A percentile compares a stretch with the other conserved stretches of the same genome.
Evolutionary conservation across 2,329 filamentous ascomycete species (phyloP).

Genomic region (Claviceps sp.): DNA sequence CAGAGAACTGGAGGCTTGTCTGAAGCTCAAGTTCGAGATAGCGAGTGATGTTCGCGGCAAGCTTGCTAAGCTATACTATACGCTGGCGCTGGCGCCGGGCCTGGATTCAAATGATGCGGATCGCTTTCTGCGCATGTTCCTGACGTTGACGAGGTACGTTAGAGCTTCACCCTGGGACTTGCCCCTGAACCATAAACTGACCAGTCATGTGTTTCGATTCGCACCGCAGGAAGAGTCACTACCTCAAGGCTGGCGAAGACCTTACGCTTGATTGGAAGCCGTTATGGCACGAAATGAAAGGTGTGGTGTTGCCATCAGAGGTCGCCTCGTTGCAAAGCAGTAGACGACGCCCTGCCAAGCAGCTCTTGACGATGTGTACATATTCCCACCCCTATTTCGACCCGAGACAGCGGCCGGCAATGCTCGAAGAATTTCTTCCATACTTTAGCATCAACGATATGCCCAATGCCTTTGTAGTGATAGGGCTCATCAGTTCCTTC

Average conservation of each 20-base stretch:
- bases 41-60: constrained; percentile 69
- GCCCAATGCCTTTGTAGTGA: constrained; percentile 86
- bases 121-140: constrained; percentile 92
- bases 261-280: constrained; percentile 88
- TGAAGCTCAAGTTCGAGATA: constrained; percentile 94
- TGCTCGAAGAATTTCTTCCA: constrained; percentile 67
- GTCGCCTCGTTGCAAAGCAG: constrained; percentile 50
- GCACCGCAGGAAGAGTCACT: constrained; percentile 68
- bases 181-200: constrained; percentile 1
- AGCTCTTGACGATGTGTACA: constrained; percentile 75
- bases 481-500: constrained; percentile 72
- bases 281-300: constrained; percentile 84
- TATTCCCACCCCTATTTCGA: constrained; percentile 91
- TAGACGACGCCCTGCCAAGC: constrained; percentile 43
- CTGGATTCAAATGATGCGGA: constrained; percentile 72
- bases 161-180: neutral
- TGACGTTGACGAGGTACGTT: constrained; percentile 80
- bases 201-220: neutral
- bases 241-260: constrained; percentile 80
- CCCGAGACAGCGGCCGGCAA: constrained; percentile 67
- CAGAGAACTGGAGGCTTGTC: constrained; percentile 86
- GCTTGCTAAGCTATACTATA: constrained; percentile 86
- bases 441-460: constrained; percentile 91
- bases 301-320: constrained; percentile 77
- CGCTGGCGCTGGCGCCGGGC: constrained; percentile 80